These are phyloP conservation scores for Pochonia chlamydosporia DNA, from an alignment of 2,329 filamentous ascomycete species.

Conservation along the genomic window DNA sequence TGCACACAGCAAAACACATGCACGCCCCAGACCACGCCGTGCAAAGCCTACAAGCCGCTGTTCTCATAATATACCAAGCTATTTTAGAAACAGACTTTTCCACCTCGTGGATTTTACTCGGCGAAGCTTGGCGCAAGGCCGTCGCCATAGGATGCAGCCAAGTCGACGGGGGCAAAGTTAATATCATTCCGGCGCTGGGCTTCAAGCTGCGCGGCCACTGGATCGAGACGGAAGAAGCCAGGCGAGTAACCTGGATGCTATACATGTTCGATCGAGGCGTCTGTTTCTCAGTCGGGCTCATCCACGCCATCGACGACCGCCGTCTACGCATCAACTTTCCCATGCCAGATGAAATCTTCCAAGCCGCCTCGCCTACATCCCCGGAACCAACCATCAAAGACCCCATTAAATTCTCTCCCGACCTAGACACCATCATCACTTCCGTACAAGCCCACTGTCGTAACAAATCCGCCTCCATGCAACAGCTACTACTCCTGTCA, in stretches of 20 bases:
- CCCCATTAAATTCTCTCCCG: constrained; percentile 12
- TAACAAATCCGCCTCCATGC: constrained; percentile 17
- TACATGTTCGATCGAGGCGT: constrained; percentile 18
- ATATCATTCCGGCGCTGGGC: constrained; percentile 8
- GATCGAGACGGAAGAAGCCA: constrained; percentile 16
- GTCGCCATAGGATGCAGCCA: constrained; percentile 15
- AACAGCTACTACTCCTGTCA: too few species aligned
- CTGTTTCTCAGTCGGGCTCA: constrained; percentile 18
- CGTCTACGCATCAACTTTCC: constrained; percentile 16
- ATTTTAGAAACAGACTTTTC: constrained; percentile 14
- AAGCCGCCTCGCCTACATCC: constrained; percentile 1
- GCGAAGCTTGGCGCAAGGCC: constrained; percentile 19
- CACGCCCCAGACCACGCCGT: constrained; percentile 11
- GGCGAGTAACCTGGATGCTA: constrained; percentile 16
- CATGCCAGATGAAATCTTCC: constrained; percentile 16
- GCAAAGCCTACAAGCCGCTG: constrained; percentile 15
- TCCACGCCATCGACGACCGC: constrained; percentile 19
- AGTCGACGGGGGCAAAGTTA: constrained; percentile 3
- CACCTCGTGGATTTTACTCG: constrained; percentile 14
- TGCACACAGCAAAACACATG: constrained; percentile 11
- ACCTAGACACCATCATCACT: constrained; percentile 10
- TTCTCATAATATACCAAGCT: constrained; percentile 16
- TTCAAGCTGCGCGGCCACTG: constrained; percentile 5
- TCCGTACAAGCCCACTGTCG: constrained; percentile 7
- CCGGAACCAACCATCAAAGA: constrained; percentile 11